Evolutionary conservation across 768 basidiomycete genomes (phyloP), one percentile per base, ranked within the genome.

Genomic region (Calocybe indica): DNA sequence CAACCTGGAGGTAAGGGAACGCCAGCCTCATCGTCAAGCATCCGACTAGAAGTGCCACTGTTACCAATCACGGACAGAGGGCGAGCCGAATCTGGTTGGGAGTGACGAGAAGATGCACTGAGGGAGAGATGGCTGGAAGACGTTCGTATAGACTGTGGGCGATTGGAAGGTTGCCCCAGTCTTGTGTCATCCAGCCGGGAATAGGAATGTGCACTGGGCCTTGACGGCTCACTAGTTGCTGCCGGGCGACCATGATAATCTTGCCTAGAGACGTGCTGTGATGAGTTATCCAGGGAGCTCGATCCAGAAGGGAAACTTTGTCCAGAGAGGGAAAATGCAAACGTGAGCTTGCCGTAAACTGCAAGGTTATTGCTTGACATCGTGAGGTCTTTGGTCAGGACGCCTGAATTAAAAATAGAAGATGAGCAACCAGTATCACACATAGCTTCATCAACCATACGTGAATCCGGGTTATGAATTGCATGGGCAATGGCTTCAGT

Each of bases 341-440:
- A 81, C 51, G 85, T 79, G 50, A 93, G 74, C 65, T 86, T 88
- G 22, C 92, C 92, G 62, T 86, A 86, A 0, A 93, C 92, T 38
- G 81, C 76, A 15, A 88, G 75, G 56, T 83, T 81, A 64, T 88
- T 87, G 51, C 82, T 85, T 38, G 83, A 79, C 73, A 76, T 75
- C 37, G 81, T 78, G 43, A 91, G 75, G 58, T 94, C 90, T 47
- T 74, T 76, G 38, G 82, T 87, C 54, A 91, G 54, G 82, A 88
- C 70, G 51, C 29, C 43, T 42, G 46, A n/a, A 14, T 43, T 82
- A 57, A 49, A 40, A 38, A 45, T 42, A 50, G 36, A 51, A 13
- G 44, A 55, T 47, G 52, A 61, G 46, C 46, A 42, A 45, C 29
- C 33, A 46, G 45, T 22, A 56, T 32, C 49, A 22, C 1, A 22